Base-by-base conservation (phyloP, 1,284 basidiomycete genomes). In the Sporisorium scitamineum region DNA sequence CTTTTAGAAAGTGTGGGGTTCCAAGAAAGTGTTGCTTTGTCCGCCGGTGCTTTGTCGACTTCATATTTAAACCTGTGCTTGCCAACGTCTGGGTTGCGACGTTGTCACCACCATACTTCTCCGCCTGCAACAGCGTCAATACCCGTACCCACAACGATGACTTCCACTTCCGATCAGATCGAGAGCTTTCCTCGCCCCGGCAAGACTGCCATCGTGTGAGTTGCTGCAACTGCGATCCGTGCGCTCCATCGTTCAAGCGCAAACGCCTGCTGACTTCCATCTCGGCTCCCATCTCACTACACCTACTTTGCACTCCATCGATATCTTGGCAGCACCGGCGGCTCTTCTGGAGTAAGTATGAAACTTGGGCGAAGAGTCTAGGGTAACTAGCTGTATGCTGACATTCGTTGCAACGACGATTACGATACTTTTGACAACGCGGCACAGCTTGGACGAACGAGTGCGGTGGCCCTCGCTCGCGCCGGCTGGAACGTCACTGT, bases 161-260 rank as follows among this genome's bases (percentile, higher is more conserved):
- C 70, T 13, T 61, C 57, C 5, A 24, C 50, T 26, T n/a, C 42
- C 7, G 70, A 73, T n/a, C 62, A 70, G 16, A 58, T 66, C 52
- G 74, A 72, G 1, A 64, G 50, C 64, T 79, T 39, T 45, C 77
- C 77, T 41, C 71, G 65, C 1, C 54, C 64, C 11, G 76, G 76
- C 29, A 79, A 79, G 70, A 79, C 77, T 5, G 77, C 77, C 39
- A 79, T 79, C 34, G 70, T 79, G 76, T 79, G 52, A 78, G 76
- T 71, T 37, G 37, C 22, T 24, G 26, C 44, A 24, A n/a, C 34
- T 5, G 24, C 18, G 32, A 22, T 27, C 45, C 16, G 29, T n/a
- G 16, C 29, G 16, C 20, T 47, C 13, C 14, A 24, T 8, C 14
- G 29, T 20, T 18, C 3, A 13, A 26, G 26, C 10, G 20, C 16